Evolutionary conservation across 805 yeast species (phyloP).

Genomic region (Helenozyma rhizophorensis): DNA sequence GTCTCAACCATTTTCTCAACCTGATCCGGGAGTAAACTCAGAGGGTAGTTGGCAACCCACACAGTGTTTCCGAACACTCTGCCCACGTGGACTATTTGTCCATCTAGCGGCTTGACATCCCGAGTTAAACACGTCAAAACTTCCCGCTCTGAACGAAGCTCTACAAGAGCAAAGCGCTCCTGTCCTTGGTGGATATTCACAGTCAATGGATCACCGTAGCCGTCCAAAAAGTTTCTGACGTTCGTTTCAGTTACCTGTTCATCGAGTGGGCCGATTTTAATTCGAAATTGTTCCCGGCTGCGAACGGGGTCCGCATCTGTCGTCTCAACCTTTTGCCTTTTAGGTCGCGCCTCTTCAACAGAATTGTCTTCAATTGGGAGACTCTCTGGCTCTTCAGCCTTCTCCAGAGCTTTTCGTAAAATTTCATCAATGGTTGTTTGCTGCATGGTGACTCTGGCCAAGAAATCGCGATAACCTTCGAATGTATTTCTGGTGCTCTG

Average conservation of each 20-base stretch:
- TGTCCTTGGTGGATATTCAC: conserved; percentile 19
- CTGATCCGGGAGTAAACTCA: conserved; percentile 37
- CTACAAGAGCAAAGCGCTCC: conserved; percentile 48
- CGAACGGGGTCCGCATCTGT: conserved; percentile 22
- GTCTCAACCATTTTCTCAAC: conserved; percentile 38
- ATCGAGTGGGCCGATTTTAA: conserved; percentile 51
- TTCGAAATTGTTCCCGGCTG: conserved; percentile 57
- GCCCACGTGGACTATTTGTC: conserved; percentile 40
- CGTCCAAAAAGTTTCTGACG: conserved; percentile 44
- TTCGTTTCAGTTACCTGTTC: conserved; percentile 31
- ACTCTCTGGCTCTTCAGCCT: no score
- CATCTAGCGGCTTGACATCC: conserved; percentile 45
- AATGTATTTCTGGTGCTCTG: no score
- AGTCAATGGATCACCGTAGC: conserved; percentile 54
- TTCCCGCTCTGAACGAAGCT: conserved; percentile 45
- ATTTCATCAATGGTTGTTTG: no score
- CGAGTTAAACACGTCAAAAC: conserved; percentile 59
- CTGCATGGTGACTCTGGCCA: no score
- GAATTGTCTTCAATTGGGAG: neutral
- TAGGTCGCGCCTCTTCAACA: neutral
- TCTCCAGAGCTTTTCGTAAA: no score
- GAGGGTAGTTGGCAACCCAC: conserved; percentile 76
- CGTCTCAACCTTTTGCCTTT: neutral
- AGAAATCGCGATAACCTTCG: no score
- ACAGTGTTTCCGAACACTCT: conserved; percentile 48